Evolutionary conservation across 208 protist species (phyloP), one percentile per base, ranked within the genome.

Genomic region (Acanthamoeba rhysodes): DNA sequence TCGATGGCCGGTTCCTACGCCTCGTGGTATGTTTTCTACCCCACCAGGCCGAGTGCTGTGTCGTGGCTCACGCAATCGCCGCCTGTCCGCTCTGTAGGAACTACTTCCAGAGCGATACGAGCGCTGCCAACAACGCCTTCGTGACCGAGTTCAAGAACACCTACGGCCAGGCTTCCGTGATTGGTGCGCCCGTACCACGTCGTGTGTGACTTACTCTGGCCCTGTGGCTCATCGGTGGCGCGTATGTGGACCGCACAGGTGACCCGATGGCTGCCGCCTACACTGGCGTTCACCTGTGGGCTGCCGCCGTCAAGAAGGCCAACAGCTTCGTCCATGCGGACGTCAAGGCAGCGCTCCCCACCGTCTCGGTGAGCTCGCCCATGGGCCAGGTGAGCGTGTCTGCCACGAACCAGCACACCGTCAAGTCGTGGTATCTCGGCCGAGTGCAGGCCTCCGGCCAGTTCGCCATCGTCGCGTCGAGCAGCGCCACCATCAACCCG

Each of bases 371-470:
- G 16, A 66, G 4, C 6, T 62, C 50, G 10, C 82, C 82, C n/a
- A 59, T 70, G 82, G 82, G 82, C 41, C 10, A 12, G 4, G 48
- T 90, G 50, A 68, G 29, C 82, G 82, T 90, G 48, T 48, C 37
- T 3, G 55, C 82, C 32, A 66, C 24, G 9, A 90, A 90, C 57
- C 82, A 90, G 41, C 82, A 90, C 57, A 90, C 82, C 82, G 32
- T 90, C 82, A 90, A 90, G 82, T 48, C 55, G n/a, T 90, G 82
- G 82, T 90, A 90, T 27, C n/a, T 90, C 29, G 82, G 55, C 32
- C 5, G 57, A 37, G 57, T 59, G 48, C 82, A 59, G 57, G 9
- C 82, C 53, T 48, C 29, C 18, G 82, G 82, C 22, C 82, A 90
- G 82, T 90, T 90, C 57, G 45, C 57, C 29, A 48, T 90, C 32